Percentiles rank a stretch among this genome's conserved stretches.
Conservation (phyloP, 768 basidiomycete species). For the Antrodiella citrinella region DNA sequence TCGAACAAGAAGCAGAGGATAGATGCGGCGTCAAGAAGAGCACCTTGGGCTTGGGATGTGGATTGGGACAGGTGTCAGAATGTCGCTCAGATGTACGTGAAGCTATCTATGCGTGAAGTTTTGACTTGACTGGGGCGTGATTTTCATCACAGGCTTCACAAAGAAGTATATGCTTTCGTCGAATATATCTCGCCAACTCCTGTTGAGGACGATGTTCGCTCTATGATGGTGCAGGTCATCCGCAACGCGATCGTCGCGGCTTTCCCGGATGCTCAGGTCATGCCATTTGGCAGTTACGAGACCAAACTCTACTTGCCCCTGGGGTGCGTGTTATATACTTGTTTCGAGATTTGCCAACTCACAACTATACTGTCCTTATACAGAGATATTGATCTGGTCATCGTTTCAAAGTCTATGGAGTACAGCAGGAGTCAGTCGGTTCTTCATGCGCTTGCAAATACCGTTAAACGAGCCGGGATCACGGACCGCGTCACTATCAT, state of each 20-base stretch:
- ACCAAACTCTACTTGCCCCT: conserved; percentile 90
- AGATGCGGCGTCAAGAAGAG: conserved; percentile 44
- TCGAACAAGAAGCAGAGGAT: conserved; percentile 45
- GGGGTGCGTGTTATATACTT: conserved; percentile 50
- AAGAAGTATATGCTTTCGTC: conserved; percentile 80
- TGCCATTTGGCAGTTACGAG: conserved; percentile 88
- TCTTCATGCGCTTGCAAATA: conserved; percentile 69
- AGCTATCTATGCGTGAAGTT: not conserved
- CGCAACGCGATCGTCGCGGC: conserved; percentile 49
- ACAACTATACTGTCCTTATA: not conserved
- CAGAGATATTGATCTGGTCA: conserved; percentile 94
- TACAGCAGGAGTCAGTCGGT: conserved; percentile 59
- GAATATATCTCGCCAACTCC: conserved; percentile 82
- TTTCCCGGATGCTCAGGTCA: conserved; percentile 75
- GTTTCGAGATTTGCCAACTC: not conserved
- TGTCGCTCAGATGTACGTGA: conserved; percentile 75
- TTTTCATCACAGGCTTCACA: conserved; percentile 61
- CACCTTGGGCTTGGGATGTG: conserved; percentile 57
- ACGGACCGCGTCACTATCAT: conserved; percentile 82
- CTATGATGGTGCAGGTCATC: conserved; percentile 64
- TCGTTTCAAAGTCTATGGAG: conserved; percentile 72
- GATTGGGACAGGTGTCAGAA: conserved; percentile 70
- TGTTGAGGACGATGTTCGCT: conserved; percentile 78
- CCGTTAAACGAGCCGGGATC: conserved; percentile 66
- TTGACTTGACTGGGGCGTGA: conserved; percentile 5